Base-by-base conservation (phyloP, 805 yeast genomes). In the Candida corydali region DNA sequence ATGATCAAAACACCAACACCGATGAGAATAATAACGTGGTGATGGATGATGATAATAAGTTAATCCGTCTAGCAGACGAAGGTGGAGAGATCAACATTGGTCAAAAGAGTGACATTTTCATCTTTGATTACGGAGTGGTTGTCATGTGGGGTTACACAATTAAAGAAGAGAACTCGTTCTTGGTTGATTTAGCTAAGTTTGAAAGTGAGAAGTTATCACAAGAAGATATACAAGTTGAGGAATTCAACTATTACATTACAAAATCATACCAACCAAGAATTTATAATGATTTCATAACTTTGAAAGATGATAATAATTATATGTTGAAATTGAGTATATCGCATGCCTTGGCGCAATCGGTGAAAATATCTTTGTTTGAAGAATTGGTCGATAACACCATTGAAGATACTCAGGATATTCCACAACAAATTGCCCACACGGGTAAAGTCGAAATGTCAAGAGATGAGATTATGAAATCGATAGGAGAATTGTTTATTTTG, bases 101-200 rank as follows among this genome's bases (percentile, higher is more conserved):
- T 36, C 82, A 81, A 49, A 73, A 76, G 41, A 81, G 81, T 8
- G 98, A 89, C 54, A 69, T 88, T 7, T 93, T 89, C 53, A 68
- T 93, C 6, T 93, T 93, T 64, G 96, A 89, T 51, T 93, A 93
- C 59, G 98, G 98, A 15, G 98, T 93, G n/a, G 80, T 87, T 22
- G 95, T 93, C 1, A 63, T 93, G 67, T 93, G 98, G 98, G 98
- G 98, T 0, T 93, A 86, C 52, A 77, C 87, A 2, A 73, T 78
- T 37, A 73, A 78, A 36, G 98, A 93, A 59, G 98, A 93, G 55
- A 68, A 70, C 36, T 79, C 87, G 34, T 86, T 93, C 48, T 62
- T 93, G 38, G 74, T 73, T 34, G 97, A 91, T 52, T 64, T 93
- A 47, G 95, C 91, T n/a, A 78, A 77, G 42, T 93, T 89, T 59